phyloP scores from a whole-genome alignment of 768 basidiomycete species.

The Xerocomellus amylosporus region DNA sequence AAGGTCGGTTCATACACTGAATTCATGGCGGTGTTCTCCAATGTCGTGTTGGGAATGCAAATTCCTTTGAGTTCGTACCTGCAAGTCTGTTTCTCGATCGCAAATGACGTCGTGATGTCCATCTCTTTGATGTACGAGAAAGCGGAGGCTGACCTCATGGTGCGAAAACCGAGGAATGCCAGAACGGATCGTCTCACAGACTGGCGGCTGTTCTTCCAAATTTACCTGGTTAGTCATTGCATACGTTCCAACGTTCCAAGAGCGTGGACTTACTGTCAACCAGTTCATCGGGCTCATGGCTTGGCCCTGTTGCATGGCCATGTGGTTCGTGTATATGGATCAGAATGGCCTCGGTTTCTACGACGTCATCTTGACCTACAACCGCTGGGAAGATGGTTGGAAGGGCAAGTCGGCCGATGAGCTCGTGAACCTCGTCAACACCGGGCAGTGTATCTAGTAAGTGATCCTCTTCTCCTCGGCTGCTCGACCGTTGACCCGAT shows the following conservation, averaged over 20 bases:
- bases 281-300: constrained; percentile 46
- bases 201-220: constrained; percentile 48
- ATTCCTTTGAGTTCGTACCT: constrained; percentile 53
- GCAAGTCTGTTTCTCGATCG: constrained; percentile 55
- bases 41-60: constrained; percentile 59
- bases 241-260: neutral
- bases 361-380: constrained; percentile 40
- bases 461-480: constrained; percentile 7
- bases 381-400: constrained; percentile 39
- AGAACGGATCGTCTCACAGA: constrained; percentile 50
- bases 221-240: constrained; percentile 39
- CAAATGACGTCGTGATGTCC: constrained; percentile 51
- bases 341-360: constrained; percentile 38
- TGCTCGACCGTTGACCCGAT: neutral
- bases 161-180: constrained; percentile 48
- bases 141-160: constrained; percentile 48
- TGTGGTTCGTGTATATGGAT: constrained; percentile 40
- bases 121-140: constrained; percentile 52
- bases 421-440: constrained; percentile 36
- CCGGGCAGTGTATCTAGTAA: constrained; percentile 47
- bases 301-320: constrained; percentile 45
- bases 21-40: constrained; percentile 53
- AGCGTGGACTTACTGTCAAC: constrained; percentile 2
- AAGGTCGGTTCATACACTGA: constrained; percentile 59
- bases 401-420: constrained; percentile 30